Evolutionary conservation across 768 basidiomycete species (phyloP).

Genomic region (Mycena floridula): DNA sequence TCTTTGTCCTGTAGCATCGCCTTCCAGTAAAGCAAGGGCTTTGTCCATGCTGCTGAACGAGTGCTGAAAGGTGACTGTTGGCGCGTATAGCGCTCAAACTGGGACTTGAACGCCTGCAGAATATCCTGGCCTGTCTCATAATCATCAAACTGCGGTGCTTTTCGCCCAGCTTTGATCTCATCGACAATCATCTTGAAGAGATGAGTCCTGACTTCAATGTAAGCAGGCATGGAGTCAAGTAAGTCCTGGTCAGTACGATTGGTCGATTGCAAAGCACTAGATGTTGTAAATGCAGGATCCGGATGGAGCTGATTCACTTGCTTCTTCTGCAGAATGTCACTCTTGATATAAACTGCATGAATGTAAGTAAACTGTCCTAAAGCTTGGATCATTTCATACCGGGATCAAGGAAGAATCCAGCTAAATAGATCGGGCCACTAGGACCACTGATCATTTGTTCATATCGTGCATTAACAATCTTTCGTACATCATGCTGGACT

Average conservation of each 20-base stretch:
- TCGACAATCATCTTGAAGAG: neutral
- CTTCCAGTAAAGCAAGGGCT: slow-evolving; percentile 1
- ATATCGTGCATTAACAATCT: slow-evolving; percentile 12
- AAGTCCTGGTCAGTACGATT: slow-evolving; percentile 2
- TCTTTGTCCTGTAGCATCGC: neutral
- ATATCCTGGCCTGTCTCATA: neutral
- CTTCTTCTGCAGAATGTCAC: neutral
- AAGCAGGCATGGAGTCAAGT: neutral
- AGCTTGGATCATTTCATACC: slow-evolving; percentile 5
- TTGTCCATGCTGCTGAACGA: neutral
- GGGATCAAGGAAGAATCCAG: slow-evolving; percentile 18
- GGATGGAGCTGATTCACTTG: slow-evolving; percentile 4
- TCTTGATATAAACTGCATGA: slow-evolving; percentile 6
- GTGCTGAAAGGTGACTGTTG: slow-evolving; percentile 1
- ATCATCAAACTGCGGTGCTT: neutral
- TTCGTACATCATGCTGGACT: slow-evolving; percentile 6
- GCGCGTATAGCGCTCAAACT: slow-evolving; percentile 2
- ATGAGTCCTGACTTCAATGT: neutral
- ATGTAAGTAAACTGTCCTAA: neutral
- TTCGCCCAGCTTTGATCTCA: neutral
- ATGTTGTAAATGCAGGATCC: neutral
- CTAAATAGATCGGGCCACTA: slow-evolving; percentile 12
- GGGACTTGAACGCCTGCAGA: neutral
- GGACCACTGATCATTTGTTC: slow-evolving; percentile 15
- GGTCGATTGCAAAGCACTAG: neutral